Conservation (phyloP, 2,329 filamentous ascomycete genomes). For the Venturia oleaginea region DNA sequence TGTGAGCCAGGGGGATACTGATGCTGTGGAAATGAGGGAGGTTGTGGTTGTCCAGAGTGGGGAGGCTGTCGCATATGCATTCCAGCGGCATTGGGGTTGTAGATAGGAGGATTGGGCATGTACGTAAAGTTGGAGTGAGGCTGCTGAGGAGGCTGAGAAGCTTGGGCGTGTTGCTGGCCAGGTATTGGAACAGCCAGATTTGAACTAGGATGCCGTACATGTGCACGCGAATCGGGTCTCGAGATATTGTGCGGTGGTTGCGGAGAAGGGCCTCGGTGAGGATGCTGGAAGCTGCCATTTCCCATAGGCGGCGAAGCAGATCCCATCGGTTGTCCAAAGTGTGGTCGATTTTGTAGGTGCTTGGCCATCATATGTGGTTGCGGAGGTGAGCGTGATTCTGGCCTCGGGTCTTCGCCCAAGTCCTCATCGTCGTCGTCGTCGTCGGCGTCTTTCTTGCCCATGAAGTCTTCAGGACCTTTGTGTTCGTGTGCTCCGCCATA, state of each 20-base stretch:
- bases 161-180: slow-evolving; percentile 44
- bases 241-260: slow-evolving; percentile 63
- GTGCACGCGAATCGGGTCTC: slow-evolving; percentile 70
- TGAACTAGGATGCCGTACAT: slow-evolving; percentile 64
- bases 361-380: slow-evolving; percentile 40
- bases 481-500: slow-evolving; percentile 91
- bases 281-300: slow-evolving; percentile 63
- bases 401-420: slow-evolving; percentile 48
- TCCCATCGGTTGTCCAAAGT: slow-evolving; percentile 72
- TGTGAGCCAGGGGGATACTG: slow-evolving; percentile 24
- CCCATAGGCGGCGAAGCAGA: slow-evolving; percentile 82
- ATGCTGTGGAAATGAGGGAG: slow-evolving; percentile 31
- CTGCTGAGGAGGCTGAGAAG: slow-evolving; percentile 50
- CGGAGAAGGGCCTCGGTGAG: slow-evolving; percentile 68
- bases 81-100: slow-evolving; percentile 55
- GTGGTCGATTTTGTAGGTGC: slow-evolving; percentile 43
- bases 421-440: slow-evolving; percentile 81
- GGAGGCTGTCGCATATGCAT: slow-evolving; percentile 35
- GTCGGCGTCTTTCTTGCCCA: slow-evolving; percentile 60
- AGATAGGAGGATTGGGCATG: slow-evolving; percentile 78
- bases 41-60: slow-evolving; percentile 26
- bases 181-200: slow-evolving; percentile 49
- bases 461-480: slow-evolving; percentile 90
- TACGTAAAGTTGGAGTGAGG: slow-evolving; percentile 65
- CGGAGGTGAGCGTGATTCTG: slow-evolving; percentile 56